A percentile compares a stretch with the other conserved stretches of the same genome.
phyloP scores from a whole-genome alignment of 257 asterid genomes.

The Jacaranda mimosifolia region DNA sequence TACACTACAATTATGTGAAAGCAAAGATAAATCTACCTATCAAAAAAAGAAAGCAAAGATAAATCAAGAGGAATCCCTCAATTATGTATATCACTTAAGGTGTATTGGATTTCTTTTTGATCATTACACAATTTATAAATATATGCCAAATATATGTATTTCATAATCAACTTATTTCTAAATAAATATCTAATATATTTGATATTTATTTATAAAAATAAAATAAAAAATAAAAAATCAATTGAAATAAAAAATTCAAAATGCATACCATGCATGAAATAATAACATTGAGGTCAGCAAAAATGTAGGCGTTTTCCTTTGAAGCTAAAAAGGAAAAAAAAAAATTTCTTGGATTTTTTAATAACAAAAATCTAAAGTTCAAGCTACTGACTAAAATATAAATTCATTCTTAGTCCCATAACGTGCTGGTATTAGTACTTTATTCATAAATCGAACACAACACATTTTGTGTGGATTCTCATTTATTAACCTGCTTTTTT shows the following conservation, averaged over 20 bases:
- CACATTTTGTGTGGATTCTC: slow-evolving; percentile 31
- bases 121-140: too few relatives aligned
- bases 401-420: slow-evolving; percentile 14
- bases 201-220: too few relatives aligned
- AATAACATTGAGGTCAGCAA: too few relatives aligned
- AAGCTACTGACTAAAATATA: background rate
- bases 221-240: too few relatives aligned
- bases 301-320: slow-evolving; percentile 2
- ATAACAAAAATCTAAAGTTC: slow-evolving; percentile 5
- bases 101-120: too few relatives aligned
- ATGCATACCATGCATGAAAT: too few relatives aligned
- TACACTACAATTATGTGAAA: background rate
- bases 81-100: too few relatives aligned
- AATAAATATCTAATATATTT: too few relatives aligned
- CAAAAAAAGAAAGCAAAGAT: background rate
- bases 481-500: slow-evolving; percentile 22
- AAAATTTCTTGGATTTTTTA: slow-evolving; percentile 17
- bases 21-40: background rate
- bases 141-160: too few relatives aligned
- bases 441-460: background rate
- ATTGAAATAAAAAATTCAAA: too few relatives aligned
- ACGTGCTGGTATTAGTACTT: slow-evolving; percentile 28
- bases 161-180: too few relatives aligned
- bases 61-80: too few relatives aligned
- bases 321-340: slow-evolving; percentile 15